A percentile compares a stretch with the other conserved stretches of the same genome.
Evolutionary conservation across 1,284 basidiomycete genomes (phyloP).

Genomic region (Rhodotorula sp.): DNA sequence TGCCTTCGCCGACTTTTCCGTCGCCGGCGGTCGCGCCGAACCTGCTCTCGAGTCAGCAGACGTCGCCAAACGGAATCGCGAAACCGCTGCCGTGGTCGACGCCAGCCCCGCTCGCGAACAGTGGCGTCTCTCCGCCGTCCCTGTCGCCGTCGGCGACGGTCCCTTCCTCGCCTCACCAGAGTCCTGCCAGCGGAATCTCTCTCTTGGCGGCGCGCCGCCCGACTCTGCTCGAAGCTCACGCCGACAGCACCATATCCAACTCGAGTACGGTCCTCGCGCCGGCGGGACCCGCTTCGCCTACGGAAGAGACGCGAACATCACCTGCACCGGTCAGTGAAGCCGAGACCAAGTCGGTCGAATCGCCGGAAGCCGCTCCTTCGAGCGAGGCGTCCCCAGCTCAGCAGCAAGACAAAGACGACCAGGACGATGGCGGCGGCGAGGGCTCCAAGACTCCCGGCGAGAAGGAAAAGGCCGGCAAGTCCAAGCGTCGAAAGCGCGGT

Average conservation of each 20-base stretch:
- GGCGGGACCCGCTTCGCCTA: not conserved
- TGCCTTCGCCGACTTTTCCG: constrained; percentile 38
- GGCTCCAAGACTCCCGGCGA: constrained; percentile 48
- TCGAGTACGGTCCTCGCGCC: constrained; percentile 4
- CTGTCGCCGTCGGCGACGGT: not conserved
- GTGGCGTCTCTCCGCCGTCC: not conserved
- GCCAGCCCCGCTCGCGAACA: not conserved
- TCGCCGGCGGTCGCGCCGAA: constrained; percentile 21
- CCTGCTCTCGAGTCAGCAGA: not conserved
- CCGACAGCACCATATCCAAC: not conserved
- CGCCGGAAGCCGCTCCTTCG: too few relatives aligned
- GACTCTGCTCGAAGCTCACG: not conserved
- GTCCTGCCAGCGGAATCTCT: not conserved
- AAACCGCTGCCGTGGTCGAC: constrained; percentile 14
- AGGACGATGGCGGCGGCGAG: constrained; percentile 4
- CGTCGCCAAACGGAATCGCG: constrained; percentile 6
- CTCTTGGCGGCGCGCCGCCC: constrained; percentile 11
- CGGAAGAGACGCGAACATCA: not conserved
- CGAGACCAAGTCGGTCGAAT: not conserved
- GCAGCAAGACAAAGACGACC: not conserved
- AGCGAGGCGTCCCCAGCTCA: not conserved
- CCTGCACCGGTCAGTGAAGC: not conserved
- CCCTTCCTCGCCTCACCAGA: not conserved
- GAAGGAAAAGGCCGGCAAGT: constrained; percentile 50
- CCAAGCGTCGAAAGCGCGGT: constrained; percentile 74